Evolutionary conservation across 2,329 filamentous ascomycete genomes (phyloP).

Genomic region (Verticillium alfalfae): DNA sequence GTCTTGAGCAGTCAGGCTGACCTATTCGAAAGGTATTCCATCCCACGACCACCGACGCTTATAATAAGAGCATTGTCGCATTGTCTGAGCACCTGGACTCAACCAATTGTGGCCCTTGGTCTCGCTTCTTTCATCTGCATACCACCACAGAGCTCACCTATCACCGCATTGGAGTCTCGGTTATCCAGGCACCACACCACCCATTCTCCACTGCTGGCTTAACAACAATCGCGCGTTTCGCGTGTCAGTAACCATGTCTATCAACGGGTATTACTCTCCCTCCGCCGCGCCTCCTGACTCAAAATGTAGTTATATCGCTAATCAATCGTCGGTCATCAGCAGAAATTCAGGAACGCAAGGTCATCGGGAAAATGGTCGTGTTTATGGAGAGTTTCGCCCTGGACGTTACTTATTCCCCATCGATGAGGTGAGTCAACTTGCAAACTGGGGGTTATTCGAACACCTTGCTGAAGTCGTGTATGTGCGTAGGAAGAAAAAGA

Average conservation of each 20-base stretch:
- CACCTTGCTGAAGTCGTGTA: neutral
- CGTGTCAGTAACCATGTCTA: conserved; percentile 21
- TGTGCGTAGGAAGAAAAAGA: conserved; percentile 60
- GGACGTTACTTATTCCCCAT: conserved; percentile 73
- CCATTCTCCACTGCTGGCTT: neutral
- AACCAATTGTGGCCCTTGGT: too few species aligned
- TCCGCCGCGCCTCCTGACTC: neutral
- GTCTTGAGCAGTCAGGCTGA: neutral
- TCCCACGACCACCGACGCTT: too few species aligned
- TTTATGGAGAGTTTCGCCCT: conserved; percentile 62
- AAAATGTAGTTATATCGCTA: neutral
- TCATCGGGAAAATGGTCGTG: conserved; percentile 60
- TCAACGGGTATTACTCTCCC: conserved; percentile 17
- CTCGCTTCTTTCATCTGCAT: too few species aligned
- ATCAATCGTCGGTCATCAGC: neutral
- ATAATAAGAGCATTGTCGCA: too few species aligned
- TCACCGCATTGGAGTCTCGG: neutral
- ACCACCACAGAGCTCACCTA: too few species aligned
- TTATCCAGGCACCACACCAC: neutral
- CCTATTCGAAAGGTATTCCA: too few species aligned
- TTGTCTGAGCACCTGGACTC: too few species aligned
- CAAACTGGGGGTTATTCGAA: neutral
- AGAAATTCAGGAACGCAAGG: neutral
- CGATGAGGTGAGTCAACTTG: conserved; percentile 56
- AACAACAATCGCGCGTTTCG: neutral